A percentile compares a stretch with the other conserved stretches of the same genome.
Evolutionary conservation across 1,284 basidiomycete genomes (phyloP).

Genomic region (Trichosporon sp.): DNA sequence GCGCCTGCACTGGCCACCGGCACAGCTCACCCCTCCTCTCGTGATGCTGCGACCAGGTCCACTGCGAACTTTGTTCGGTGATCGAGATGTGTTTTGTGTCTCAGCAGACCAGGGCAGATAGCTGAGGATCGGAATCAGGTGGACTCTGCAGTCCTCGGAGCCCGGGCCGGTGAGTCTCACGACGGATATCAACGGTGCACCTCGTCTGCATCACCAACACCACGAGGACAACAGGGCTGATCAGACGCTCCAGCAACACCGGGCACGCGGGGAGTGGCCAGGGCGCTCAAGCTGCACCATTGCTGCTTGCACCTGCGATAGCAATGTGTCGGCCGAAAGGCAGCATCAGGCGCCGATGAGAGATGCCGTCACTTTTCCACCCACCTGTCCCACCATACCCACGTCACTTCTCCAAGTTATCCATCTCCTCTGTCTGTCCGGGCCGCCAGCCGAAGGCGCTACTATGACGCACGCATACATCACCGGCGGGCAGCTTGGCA

Average conservation of each 20-base stretch:
- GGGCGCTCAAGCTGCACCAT: too few species aligned
- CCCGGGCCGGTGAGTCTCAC: neutral
- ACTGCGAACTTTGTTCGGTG: neutral
- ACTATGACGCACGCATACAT: neutral
- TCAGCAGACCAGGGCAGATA: neutral
- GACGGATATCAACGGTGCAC: too few species aligned
- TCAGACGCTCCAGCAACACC: too few species aligned
- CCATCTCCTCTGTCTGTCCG: neutral
- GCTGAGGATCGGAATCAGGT: too few species aligned
- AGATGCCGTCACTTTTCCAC: neutral
- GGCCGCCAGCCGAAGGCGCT: neutral
- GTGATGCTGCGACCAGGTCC: neutral
- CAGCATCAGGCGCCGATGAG: neutral
- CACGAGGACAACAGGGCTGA: too few species aligned
- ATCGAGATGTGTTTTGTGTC: neutral
- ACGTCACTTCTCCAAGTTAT: neutral
- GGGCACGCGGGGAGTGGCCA: too few species aligned
- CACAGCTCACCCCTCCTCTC: neutral
- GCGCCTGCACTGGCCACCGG: neutral
- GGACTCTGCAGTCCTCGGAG: neutral
- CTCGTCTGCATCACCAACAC: too few species aligned
- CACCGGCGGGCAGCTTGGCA: too few species aligned
- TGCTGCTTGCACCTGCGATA: too few species aligned
- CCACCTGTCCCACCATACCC: neutral
- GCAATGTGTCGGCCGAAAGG: neutral